A percentile compares a stretch with the other conserved stretches of the same genome.
These are phyloP conservation scores for Wakefieldia striispora DNA, from an alignment of 768 basidiomycete genomes.

Conservation along the genomic window DNA sequence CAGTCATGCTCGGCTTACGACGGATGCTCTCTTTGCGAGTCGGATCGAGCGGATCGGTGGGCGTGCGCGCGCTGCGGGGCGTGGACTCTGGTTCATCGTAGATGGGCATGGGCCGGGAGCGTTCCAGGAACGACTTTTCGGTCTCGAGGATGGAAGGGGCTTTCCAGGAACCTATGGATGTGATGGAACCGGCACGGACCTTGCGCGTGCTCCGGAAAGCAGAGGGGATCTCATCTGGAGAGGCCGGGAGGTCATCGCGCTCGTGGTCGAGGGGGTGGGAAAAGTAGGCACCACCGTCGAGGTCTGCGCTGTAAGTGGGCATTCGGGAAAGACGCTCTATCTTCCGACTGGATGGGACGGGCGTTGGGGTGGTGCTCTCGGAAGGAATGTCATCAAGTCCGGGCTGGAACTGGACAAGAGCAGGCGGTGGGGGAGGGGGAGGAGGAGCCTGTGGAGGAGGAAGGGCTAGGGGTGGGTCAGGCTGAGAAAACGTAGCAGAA, in stretches of 20 bases:
- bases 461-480: neutral
- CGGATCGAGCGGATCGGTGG: constrained; percentile 22
- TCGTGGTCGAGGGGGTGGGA: constrained; percentile 14
- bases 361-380: constrained; percentile 8
- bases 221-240: constrained; percentile 19
- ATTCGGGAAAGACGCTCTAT: constrained; percentile 17
- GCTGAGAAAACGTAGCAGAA: constrained; percentile 7
- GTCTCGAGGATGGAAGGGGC: constrained; percentile 25
- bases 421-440: neutral
- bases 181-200: constrained; percentile 26
- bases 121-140: constrained; percentile 19
- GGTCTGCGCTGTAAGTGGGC: constrained; percentile 18
- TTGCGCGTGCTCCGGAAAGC: constrained; percentile 16
- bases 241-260: constrained; percentile 15
- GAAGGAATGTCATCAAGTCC: constrained; percentile 4
- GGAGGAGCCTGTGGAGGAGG: neutral
- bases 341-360: constrained; percentile 13
- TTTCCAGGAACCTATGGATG: constrained; percentile 27
- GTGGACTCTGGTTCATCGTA: constrained; percentile 32
- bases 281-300: constrained; percentile 19
- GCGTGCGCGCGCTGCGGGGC: constrained; percentile 15
- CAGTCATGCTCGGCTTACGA: constrained; percentile 35
- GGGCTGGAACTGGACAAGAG: neutral
- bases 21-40: constrained; percentile 28
- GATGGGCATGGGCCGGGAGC: constrained; percentile 16